Percentiles rank a stretch among this genome's conserved stretches.
phyloP scores from a whole-genome alignment of 2,329 filamentous ascomycete genomes.

The Cryphonectria naterciae region DNA sequence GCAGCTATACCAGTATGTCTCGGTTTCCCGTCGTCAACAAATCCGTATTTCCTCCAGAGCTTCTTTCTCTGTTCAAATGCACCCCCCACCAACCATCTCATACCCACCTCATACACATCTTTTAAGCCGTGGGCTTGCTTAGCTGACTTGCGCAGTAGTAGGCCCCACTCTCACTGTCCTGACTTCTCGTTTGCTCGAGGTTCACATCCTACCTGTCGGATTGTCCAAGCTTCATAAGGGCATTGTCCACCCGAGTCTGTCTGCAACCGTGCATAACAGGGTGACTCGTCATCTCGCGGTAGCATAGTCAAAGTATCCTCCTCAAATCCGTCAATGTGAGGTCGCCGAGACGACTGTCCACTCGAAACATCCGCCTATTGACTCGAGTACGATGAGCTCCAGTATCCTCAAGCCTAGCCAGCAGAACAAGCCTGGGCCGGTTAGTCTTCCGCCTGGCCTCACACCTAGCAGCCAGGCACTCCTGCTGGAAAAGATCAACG shows the following conservation, averaged over 20 bases:
- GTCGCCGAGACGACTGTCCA: neutral
- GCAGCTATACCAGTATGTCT: neutral
- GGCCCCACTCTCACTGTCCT: neutral
- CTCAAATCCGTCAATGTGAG: slow-evolving; percentile 15
- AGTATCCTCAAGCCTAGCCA: slow-evolving; percentile 53
- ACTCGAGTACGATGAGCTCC: slow-evolving; percentile 52
- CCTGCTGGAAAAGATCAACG: slow-evolving; percentile 75
- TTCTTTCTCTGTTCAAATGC: neutral
- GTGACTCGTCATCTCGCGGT: slow-evolving; percentile 6
- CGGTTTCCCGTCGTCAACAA: neutral
- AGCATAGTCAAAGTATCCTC: neutral
- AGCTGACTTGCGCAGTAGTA: neutral
- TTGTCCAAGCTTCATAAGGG: neutral
- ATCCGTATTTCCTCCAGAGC: neutral
- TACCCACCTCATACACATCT: slow-evolving; percentile 2
- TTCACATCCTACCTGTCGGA: neutral
- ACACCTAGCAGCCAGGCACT: slow-evolving; percentile 65
- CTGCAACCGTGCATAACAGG: neutral
- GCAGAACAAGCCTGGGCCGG: slow-evolving; percentile 56
- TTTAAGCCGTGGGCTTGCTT: neutral
- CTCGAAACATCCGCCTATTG: slow-evolving; percentile 3
- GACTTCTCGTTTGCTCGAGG: neutral
- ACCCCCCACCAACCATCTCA: neutral
- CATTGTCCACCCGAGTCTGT: slow-evolving; percentile 2
- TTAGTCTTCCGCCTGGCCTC: slow-evolving; percentile 45